phyloP scores from a whole-genome alignment of 148 eudicot species.

The Drosera capensis region DNA sequence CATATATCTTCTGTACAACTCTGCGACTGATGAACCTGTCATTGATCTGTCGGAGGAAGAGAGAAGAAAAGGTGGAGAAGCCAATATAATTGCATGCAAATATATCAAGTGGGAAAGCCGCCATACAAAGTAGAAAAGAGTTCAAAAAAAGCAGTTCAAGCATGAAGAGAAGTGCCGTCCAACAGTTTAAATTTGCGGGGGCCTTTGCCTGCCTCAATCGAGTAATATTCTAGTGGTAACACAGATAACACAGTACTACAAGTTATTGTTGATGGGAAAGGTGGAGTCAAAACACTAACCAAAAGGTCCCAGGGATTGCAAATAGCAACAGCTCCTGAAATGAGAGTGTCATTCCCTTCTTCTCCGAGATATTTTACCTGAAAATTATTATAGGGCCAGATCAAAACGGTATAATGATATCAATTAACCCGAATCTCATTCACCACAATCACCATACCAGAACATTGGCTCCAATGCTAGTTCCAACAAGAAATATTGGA shows the following conservation, averaged over 20 bases:
- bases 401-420: neutral
- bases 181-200: too few relatives aligned
- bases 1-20: conserved; percentile 67
- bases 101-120: too few relatives aligned
- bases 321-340: conserved; percentile 82
- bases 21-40: conserved; percentile 72
- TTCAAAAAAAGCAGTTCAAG: too few relatives aligned
- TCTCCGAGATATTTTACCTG: conserved; percentile 94
- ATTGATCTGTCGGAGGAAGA: conserved; percentile 39
- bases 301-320: conserved; percentile 98
- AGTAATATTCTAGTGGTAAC: too few relatives aligned
- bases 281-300: conserved; percentile 35
- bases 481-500: conserved; percentile 65
- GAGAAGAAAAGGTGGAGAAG: neutral
- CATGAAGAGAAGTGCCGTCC: too few relatives aligned
- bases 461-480: conserved; percentile 89
- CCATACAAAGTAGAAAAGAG: too few relatives aligned
- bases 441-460: conserved; percentile 29
- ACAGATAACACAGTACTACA: too few relatives aligned
- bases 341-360: conserved; percentile 69
- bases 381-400: conserved; percentile 1
- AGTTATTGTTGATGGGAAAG: neutral
- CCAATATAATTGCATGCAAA: neutral
- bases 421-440: neutral
- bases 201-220: too few relatives aligned